Conservation (phyloP, 805 yeast species). For the Sugiyamaella mastotermitis region DNA sequence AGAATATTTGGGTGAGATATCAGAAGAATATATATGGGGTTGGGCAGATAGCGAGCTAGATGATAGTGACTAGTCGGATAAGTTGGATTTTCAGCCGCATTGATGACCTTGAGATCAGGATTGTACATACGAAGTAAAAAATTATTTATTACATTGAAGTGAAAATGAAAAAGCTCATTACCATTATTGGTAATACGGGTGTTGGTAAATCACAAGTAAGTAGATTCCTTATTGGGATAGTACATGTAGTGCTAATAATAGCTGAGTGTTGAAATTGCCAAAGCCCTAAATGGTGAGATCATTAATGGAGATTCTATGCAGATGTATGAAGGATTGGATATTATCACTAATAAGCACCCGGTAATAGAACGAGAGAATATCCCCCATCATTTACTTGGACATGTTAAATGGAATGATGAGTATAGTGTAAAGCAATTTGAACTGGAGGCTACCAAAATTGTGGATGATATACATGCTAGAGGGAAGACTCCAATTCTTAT, state of each 20-base stretch:
- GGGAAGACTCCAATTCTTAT: slow-evolving; percentile 82
- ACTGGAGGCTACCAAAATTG: slow-evolving; percentile 51
- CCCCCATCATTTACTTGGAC: slow-evolving; percentile 84
- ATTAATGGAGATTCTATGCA: slow-evolving; percentile 98
- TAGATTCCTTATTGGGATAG: slow-evolving; percentile 27
- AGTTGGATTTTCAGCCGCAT: too few species aligned
- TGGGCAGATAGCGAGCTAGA: too few species aligned
- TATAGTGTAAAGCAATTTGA: slow-evolving; percentile 77
- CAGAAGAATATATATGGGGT: slow-evolving; percentile 20
- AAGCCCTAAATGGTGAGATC: slow-evolving; percentile 73
- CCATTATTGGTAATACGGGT: slow-evolving; percentile 90
- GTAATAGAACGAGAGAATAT: slow-evolving; percentile 65
- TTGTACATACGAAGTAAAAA: too few species aligned
- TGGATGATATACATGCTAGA: slow-evolving; percentile 51
- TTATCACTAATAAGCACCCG: slow-evolving; percentile 92
- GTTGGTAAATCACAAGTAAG: slow-evolving; percentile 94
- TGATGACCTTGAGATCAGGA: too few species aligned
- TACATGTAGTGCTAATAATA: slow-evolving; percentile 16
- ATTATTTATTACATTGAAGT: too few species aligned
- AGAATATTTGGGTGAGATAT: slow-evolving; percentile 15
- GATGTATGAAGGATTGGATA: slow-evolving; percentile 66
- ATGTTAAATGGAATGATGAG: slow-evolving; percentile 72
- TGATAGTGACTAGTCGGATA: too few species aligned
- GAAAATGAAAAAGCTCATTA: slow-evolving; percentile 35
- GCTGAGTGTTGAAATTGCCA: slow-evolving; percentile 75